Evolutionary conservation across 768 basidiomycete genomes (phyloP).

Genomic region (Suillus lakei): DNA sequence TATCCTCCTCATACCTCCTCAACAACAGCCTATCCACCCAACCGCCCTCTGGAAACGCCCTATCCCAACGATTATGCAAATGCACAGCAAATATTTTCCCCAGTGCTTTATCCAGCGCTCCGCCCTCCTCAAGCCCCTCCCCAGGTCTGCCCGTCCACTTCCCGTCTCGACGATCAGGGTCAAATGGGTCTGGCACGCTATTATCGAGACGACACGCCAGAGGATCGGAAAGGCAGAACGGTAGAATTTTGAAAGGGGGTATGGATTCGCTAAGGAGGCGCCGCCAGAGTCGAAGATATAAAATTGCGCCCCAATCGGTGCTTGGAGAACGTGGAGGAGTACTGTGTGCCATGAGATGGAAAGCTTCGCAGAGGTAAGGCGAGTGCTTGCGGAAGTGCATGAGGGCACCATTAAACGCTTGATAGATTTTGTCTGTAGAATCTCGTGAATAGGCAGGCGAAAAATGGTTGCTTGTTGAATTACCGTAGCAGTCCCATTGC

Average conservation of each 20-base stretch:
- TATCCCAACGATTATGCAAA: constrained; percentile 96
- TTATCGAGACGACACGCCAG: constrained; percentile 90
- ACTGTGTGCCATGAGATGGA: constrained; percentile 84
- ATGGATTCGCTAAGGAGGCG: constrained; percentile 74
- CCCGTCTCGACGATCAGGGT: constrained; percentile 53
- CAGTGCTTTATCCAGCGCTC: constrained; percentile 64
- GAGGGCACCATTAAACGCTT: constrained; percentile 88
- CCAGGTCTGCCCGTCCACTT: constrained; percentile 66
- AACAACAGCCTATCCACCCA: constrained; percentile 88
- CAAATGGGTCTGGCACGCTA: constrained; percentile 90
- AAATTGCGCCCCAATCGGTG: constrained; percentile 92
- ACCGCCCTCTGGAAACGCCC: constrained; percentile 77
- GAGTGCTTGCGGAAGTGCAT: constrained; percentile 92
- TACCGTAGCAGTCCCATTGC: constrained; percentile 99
- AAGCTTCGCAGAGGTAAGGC: constrained; percentile 96
- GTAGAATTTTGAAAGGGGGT: constrained; percentile 90
- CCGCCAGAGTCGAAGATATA: constrained; percentile 91
- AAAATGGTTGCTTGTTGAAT: background rate
- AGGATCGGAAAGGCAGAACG: constrained; percentile 94
- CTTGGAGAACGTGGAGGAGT: constrained; percentile 76
- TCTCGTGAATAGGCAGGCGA: constrained; percentile 4
- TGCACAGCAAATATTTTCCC: constrained; percentile 85
- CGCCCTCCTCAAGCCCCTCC: constrained; percentile 61
- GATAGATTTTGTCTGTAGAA: constrained; percentile 68
- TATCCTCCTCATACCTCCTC: constrained; percentile 55